A percentile compares a stretch with the other conserved stretches of the same genome.
Conservation (phyloP, 73 alveolate species). For the Tetrahymena thermophila region DNA sequence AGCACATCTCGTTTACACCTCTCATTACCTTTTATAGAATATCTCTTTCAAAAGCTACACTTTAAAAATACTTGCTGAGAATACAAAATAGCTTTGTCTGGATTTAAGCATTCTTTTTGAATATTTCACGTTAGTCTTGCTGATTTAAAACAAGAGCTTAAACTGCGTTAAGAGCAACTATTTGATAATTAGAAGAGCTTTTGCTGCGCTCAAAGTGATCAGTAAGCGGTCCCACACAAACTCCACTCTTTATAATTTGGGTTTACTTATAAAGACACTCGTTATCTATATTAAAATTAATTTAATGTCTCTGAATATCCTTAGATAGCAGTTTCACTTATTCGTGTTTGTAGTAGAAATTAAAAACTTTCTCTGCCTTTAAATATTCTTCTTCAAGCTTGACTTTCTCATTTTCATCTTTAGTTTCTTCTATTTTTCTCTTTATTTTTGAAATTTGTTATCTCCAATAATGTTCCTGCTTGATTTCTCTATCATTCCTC, state of each 20-base stretch:
- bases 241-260: neutral
- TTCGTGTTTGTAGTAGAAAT: neutral
- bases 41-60: neutral
- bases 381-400: neutral
- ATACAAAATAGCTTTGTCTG: neutral
- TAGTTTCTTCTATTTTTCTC: neutral
- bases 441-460: neutral
- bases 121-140: neutral
- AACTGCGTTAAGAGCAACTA: neutral
- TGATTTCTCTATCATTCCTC: neutral
- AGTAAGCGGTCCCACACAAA: neutral
- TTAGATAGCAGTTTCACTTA: neutral
- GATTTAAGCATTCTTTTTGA: neutral
- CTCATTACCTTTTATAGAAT: neutral
- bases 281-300: neutral
- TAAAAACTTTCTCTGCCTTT: neutral
- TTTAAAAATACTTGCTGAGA: neutral
- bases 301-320: neutral
- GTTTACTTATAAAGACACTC: neutral
- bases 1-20: neutral
- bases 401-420: neutral
- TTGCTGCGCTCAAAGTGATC: neutral
- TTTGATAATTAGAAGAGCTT: neutral
- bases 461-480: neutral
- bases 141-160: neutral